phyloP scores from a whole-genome alignment of 1,284 basidiomycete species.

The Fistulinella cinereoalba region DNA sequence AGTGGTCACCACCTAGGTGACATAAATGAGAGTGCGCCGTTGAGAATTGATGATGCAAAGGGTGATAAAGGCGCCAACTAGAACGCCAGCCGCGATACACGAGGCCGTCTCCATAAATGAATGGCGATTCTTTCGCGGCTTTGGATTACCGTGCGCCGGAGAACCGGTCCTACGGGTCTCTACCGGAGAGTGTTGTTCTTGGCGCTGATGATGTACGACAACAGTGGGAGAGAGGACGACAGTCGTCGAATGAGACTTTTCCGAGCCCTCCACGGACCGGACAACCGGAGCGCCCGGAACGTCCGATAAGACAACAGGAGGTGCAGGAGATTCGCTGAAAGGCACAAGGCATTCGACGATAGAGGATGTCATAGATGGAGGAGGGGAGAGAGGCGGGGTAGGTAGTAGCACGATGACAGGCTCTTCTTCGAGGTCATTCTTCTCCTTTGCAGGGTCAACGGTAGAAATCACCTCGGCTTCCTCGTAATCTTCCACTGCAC shows the following conservation, averaged over 20 bases:
- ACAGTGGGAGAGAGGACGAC: slow-evolving; percentile 29
- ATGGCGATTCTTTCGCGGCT: slow-evolving; percentile 21
- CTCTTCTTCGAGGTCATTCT: slow-evolving; percentile 10
- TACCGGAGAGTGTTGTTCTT: slow-evolving; percentile 11
- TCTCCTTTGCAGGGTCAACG: slow-evolving; percentile 22
- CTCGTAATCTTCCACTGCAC: slow-evolving; percentile 37
- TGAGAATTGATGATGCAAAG: slow-evolving; percentile 49
- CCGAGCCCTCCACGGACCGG: slow-evolving; percentile 2
- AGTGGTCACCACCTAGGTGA: slow-evolving; percentile 24
- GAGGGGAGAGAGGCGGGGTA: slow-evolving; percentile 28
- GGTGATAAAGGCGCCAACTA: slow-evolving; percentile 54
- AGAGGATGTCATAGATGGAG: slow-evolving; percentile 16
- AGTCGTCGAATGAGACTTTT: slow-evolving; percentile 7
- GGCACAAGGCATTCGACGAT: slow-evolving; percentile 17
- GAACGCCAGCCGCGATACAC: slow-evolving; percentile 51
- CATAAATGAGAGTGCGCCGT: slow-evolving; percentile 47
- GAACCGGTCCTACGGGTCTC: slow-evolving; percentile 10
- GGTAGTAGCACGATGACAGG: slow-evolving; percentile 16
- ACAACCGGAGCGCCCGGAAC: slow-evolving; percentile 2
- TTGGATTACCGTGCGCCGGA: slow-evolving; percentile 6
- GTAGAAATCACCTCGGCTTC: slow-evolving; percentile 29
- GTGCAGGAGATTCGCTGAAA: background rate
- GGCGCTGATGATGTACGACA: slow-evolving; percentile 25
- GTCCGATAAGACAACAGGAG: slow-evolving; percentile 3
- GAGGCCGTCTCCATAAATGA: slow-evolving; percentile 45